Base-by-base conservation (phyloP, 768 basidiomycete genomes). In the Termitomyces sp. region DNA sequence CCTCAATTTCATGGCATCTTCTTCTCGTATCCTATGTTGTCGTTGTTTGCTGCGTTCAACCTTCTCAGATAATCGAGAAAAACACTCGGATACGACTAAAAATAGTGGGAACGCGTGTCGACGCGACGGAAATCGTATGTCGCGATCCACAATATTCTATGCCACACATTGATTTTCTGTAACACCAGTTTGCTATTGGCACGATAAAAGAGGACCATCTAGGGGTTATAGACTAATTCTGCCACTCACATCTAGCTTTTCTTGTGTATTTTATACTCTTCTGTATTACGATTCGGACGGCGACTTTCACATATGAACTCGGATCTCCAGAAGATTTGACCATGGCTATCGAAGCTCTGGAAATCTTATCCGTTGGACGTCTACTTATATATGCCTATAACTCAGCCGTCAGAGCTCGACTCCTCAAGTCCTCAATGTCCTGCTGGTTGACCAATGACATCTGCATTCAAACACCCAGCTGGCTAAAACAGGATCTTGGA, bases 161-260 rank as follows among this genome's bases (percentile, higher is more conserved):
- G 47, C 35, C 49, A 17, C 58, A 17, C 19, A 29, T n/a, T 53
- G 40, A 53, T 47, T 17, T 19, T 50, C 7, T 44, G 12, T 19
- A 7, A 34, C 3, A 19, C 17, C 34, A 97, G 95, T 98, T 98
- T 65, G 95, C 95, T 2, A 98, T 98, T 62, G 96, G 95, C 9
- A 94, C 91, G 3, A 97, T 98, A 72, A 99, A 98, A 76, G 96
- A 98, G 71, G 96, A 98, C 69, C 96, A 95, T 71, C 77, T 98
- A 29, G 96, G 96, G 46, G 92, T 96, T 53, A 92, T 95, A 65
- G 92, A 92, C 60, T 92, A 68, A 68, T 48, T 37, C 14, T 21
- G 21, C 19, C 29, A 19, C 16, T 53, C 37, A 19, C 35, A 48
- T 43, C 34, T 59, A 42, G 27, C 43, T 45, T 54, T 60, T 47